A percentile compares a stretch with the other conserved stretches of the same genome.
Conservation (phyloP, 2,329 filamentous ascomycete species). For the Ceratocystis huliohia region DNA sequence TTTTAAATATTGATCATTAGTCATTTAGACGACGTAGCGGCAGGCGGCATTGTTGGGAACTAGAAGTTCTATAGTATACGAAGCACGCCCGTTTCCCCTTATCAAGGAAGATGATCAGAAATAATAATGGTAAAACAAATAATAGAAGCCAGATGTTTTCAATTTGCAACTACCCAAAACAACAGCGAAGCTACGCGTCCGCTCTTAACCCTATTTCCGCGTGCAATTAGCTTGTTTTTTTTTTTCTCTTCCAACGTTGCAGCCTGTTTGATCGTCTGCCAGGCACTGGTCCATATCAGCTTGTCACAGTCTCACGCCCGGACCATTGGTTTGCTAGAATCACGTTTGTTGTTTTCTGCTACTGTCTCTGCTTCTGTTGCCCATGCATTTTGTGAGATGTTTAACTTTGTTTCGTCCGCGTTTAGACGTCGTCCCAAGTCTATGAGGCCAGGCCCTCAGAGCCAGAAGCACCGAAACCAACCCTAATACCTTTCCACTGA, state of each 20-base stretch:
- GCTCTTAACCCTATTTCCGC: not conserved
- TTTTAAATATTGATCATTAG: no score
- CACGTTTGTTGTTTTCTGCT: no score
- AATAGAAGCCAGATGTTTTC: no score
- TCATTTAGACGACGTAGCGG: no score
- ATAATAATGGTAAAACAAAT: no score
- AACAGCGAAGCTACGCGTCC: not conserved
- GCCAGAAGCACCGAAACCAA: not conserved
- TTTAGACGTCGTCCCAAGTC: constrained; percentile 1
- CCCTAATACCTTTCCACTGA: no score
- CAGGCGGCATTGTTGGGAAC: no score
- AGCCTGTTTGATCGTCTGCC: not conserved
- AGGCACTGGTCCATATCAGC: not conserved
- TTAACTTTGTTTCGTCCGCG: not conserved
- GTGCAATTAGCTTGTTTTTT: not conserved
- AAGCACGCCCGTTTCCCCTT: no score
- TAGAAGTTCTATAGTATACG: no score
- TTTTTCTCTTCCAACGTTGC: not conserved
- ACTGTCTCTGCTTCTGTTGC: not conserved
- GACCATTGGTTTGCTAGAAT: not conserved
- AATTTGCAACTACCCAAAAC: no score
- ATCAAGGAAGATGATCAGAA: no score
- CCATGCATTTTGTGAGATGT: not conserved
- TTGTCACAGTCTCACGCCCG: not conserved
- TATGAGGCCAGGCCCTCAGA: not conserved